Evolutionary conservation across 208 protist species (phyloP).

Genomic region (Herpetomonas samuelpessoai): DNA sequence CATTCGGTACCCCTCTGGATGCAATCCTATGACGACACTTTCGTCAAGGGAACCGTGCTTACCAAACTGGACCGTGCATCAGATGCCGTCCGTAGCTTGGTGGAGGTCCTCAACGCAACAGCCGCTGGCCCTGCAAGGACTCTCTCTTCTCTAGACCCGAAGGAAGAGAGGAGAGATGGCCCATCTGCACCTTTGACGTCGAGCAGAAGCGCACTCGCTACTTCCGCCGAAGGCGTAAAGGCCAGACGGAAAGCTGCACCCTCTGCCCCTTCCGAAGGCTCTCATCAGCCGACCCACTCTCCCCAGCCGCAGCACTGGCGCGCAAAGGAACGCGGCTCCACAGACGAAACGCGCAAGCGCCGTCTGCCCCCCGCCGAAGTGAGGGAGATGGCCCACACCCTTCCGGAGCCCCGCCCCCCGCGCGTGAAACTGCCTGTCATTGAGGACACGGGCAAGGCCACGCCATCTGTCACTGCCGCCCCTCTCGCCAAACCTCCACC

Average conservation of each 20-base stretch:
- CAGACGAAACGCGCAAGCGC: not conserved
- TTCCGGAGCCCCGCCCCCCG: conserved; percentile 55
- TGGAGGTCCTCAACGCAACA: not conserved
- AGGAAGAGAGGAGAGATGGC: too few relatives aligned
- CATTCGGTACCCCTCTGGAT: conserved; percentile 46
- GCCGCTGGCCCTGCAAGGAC: too few relatives aligned
- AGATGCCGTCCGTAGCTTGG: conserved; percentile 7
- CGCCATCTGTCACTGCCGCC: not conserved
- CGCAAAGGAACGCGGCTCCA: conserved; percentile 3
- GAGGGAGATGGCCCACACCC: conserved; percentile 68
- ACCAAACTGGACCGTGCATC: conserved; percentile 22
- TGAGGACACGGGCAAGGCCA: not conserved
- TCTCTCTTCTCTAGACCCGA: too few relatives aligned
- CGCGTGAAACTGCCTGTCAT: conserved; percentile 13
- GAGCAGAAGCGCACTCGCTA: too few relatives aligned
- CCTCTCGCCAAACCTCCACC: conserved; percentile 14
- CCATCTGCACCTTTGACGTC: too few relatives aligned
- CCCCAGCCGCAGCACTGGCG: conserved; percentile 6
- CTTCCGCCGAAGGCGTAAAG: too few relatives aligned
- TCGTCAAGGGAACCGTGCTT: conserved; percentile 39
- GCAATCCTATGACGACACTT: conserved; percentile 50
- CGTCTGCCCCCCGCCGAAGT: conserved; percentile 61
- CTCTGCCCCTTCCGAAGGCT: not conserved
- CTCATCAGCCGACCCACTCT: not conserved
- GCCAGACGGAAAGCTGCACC: conserved; percentile 4